Base-by-base conservation (phyloP, 139 green algal species). In the Ettlia oleoabundans region DNA sequence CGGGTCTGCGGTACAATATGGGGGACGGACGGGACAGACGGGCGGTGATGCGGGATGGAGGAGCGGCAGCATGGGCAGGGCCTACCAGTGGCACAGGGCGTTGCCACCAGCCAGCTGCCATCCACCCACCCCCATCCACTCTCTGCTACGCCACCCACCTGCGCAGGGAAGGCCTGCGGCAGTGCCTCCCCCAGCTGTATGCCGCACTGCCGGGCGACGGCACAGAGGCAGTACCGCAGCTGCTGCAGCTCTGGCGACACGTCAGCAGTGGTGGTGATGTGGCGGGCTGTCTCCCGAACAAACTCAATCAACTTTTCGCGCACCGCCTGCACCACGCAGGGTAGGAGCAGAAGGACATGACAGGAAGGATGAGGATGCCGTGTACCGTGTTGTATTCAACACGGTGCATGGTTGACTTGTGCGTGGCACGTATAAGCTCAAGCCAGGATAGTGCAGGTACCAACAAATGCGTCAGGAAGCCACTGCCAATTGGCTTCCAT, bases 141-240 rank as follows among this genome's bases (percentile, higher is more conserved):
- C n/a, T 15, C 55, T n/a, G 55, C 55, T 32, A 84, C 32, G 3
- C 42, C 35, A 2, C 22, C 35, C 21, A 43, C 58, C 75, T 72
- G 30, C 21, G 69, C 37, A 9, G 78, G 76, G 81, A 92, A 89
- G n/a, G 58, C 41, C 37, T 78, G 72, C 41, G 65, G 63, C 55
- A 63, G 19, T 0, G 24, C 65, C 26, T 80, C 42, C 7, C 65
- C 78, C n/a, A 92, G 62, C 68, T 90, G 64, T 4, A 41, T 28
- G 10, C 78, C 67, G 21, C 77, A 76, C 38, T 78, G 64, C 32
- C 88, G 81, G 32, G 88, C 79, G 21, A 96, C 86, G 0, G 55
- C 68, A 30, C 84, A 88, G 30, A 96, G 55, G 85, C 92, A 95
- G 86, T 94, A 93, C 0, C 89, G 87, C 75, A 94, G 78, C 90